Percentiles rank a stretch among this genome's conserved stretches.
Conservation (phyloP, 179 eudicot species). For the Silene noctiflora region DNA sequence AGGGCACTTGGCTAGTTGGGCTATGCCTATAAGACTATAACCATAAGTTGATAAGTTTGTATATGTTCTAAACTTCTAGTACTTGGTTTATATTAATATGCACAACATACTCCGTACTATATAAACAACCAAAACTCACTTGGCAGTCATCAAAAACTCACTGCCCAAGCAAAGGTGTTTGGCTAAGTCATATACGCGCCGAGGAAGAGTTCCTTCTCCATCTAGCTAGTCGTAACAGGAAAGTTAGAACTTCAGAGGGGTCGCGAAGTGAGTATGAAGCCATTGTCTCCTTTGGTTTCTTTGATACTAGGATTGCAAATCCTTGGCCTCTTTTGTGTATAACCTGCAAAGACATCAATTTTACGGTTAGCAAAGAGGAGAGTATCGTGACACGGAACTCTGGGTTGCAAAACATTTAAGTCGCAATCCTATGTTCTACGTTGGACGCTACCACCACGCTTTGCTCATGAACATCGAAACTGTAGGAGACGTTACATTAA, state of each 20-base stretch:
- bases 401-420: not conserved
- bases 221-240: slow-evolving; percentile 50
- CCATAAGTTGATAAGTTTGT: not conserved
- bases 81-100: not conserved
- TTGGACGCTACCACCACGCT: not conserved
- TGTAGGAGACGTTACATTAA: too few relatives aligned
- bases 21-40: not conserved
- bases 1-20: slow-evolving; percentile 1
- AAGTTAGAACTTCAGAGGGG: slow-evolving; percentile 66
- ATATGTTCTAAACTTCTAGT: not conserved
- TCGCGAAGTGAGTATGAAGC: slow-evolving; percentile 71
- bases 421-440: not conserved
- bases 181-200: slow-evolving; percentile 5
- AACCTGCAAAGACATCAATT: slow-evolving; percentile 34
- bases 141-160: slow-evolving; percentile 27
- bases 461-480: not conserved
- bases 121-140: slow-evolving; percentile 26
- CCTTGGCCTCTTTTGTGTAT: slow-evolving; percentile 60
- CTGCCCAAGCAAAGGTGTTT: slow-evolving; percentile 26
- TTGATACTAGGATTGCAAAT: slow-evolving; percentile 61
- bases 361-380: not conserved
- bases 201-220: slow-evolving; percentile 35
- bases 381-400: not conserved
- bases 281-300: slow-evolving; percentile 55
- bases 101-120: slow-evolving; percentile 15